These are phyloP conservation scores for Exophiala sp. DNA, from an alignment of 2,329 filamentous ascomycete species.

Conservation along the genomic window DNA sequence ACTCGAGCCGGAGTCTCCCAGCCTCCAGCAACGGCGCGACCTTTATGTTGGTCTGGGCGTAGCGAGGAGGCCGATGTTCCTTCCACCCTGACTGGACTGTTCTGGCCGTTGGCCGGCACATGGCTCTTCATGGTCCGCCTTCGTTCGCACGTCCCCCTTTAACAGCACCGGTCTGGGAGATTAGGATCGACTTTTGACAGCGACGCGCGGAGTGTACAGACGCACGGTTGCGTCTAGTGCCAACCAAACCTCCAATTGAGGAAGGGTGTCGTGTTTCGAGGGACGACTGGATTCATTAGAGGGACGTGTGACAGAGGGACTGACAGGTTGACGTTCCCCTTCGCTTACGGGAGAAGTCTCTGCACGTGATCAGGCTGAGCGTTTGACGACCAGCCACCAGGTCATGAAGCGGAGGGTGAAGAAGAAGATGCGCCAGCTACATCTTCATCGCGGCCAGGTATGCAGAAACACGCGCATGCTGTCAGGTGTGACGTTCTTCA, in stretches of 20 bases:
- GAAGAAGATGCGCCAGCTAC: not conserved
- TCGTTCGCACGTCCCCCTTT: not conserved
- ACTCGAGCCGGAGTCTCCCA: not conserved
- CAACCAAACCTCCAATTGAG: too few species aligned
- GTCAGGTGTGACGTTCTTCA: not conserved
- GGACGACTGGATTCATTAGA: too few species aligned
- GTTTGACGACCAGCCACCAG: not conserved
- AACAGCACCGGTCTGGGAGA: not conserved
- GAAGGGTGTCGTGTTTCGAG: too few species aligned
- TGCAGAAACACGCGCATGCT: too few species aligned
- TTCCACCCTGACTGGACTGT: not conserved
- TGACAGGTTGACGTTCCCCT: not conserved
- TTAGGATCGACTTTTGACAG: not conserved
- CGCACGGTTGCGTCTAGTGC: too few species aligned
- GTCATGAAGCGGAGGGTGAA: not conserved
- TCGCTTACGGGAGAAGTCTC: not conserved
- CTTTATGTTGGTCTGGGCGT: not conserved
- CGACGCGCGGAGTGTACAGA: not conserved
- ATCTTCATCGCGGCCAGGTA: not conserved
- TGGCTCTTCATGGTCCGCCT: not conserved
- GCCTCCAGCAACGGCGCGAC: not conserved
- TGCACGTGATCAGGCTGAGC: constrained; percentile 5
- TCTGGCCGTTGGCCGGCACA: not conserved
- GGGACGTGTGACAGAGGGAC: too few species aligned
- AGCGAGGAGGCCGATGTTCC: not conserved